These are phyloP conservation scores for Colletotrichum endophyticum DNA, from an alignment of 2,329 filamentous ascomycete species.

Conservation along the genomic window DNA sequence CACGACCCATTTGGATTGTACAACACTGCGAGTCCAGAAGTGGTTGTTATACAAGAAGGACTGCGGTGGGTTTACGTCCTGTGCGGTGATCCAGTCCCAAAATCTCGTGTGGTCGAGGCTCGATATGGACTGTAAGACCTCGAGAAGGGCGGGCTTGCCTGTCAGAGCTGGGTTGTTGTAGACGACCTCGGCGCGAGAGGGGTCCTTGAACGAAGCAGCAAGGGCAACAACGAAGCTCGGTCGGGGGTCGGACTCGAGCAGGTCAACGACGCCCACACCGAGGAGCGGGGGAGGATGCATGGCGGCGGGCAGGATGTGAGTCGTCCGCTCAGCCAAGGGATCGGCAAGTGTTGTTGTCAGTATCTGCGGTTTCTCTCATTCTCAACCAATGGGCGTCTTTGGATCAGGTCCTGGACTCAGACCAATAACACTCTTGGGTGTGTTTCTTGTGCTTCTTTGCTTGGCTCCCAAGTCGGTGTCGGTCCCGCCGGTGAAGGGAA, in stretches of 20 bases:
- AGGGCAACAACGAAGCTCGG: slow-evolving; percentile 43
- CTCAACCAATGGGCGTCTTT: slow-evolving; percentile 11
- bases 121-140: slow-evolving; percentile 32
- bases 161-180: slow-evolving; percentile 44
- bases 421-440: neutral
- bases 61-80: slow-evolving; percentile 22
- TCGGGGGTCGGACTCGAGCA: slow-evolving; percentile 45
- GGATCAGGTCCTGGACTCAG: neutral
- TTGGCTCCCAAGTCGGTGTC: neutral
- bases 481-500: slow-evolving; percentile 2
- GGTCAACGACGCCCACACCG: slow-evolving; percentile 39
- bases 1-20: slow-evolving; percentile 40
- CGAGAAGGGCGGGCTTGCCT: slow-evolving; percentile 32
- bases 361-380: slow-evolving; percentile 11
- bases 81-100: slow-evolving; percentile 42
- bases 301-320: neutral
- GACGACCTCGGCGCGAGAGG: slow-evolving; percentile 23
- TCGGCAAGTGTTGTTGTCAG: slow-evolving; percentile 14
- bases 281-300: slow-evolving; percentile 22
- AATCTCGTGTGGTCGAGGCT: slow-evolving; percentile 37
- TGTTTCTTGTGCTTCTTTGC: neutral
- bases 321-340: slow-evolving; percentile 19
- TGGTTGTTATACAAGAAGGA: slow-evolving; percentile 35
- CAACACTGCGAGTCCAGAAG: slow-evolving; percentile 40
- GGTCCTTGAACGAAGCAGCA: slow-evolving; percentile 12